phyloP scores from a whole-genome alignment of 257 asterid genomes.

The Solanum peruvianum region DNA sequence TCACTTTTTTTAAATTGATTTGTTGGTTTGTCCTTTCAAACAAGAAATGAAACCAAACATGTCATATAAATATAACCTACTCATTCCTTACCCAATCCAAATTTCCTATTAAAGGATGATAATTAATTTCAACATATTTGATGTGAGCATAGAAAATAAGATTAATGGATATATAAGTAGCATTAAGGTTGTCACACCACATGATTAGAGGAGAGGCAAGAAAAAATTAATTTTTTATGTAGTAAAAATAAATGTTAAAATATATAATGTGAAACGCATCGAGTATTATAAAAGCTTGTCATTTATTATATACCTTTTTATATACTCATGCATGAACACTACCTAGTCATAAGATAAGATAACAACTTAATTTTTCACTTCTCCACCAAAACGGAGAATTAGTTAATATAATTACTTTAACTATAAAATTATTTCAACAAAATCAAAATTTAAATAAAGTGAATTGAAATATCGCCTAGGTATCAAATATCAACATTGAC shows the following conservation, averaged over 20 bases:
- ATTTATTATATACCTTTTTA: not conserved
- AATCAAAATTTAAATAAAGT: no score
- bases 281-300: not conserved
- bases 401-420: no score
- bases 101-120: not conserved
- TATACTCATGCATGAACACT: not conserved
- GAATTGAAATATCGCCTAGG: not conserved
- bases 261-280: rapidly evolving
- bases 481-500: not conserved
- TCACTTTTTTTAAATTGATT: not conserved
- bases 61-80: not conserved
- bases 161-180: not conserved
- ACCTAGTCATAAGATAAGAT: no score
- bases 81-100: not conserved
- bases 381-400: not conserved
- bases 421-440: no score
- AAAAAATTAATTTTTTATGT: not conserved
- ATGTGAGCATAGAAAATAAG: not conserved
- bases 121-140: not conserved
- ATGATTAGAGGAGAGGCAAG: not conserved
- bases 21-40: not conserved
- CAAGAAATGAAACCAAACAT: not conserved
- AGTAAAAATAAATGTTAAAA: not conserved
- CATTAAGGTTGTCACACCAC: not conserved
- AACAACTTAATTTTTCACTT: not conserved